Base-by-base conservation (phyloP, 202 grass and related monocot species). In the Panicum virgatum region DNA sequence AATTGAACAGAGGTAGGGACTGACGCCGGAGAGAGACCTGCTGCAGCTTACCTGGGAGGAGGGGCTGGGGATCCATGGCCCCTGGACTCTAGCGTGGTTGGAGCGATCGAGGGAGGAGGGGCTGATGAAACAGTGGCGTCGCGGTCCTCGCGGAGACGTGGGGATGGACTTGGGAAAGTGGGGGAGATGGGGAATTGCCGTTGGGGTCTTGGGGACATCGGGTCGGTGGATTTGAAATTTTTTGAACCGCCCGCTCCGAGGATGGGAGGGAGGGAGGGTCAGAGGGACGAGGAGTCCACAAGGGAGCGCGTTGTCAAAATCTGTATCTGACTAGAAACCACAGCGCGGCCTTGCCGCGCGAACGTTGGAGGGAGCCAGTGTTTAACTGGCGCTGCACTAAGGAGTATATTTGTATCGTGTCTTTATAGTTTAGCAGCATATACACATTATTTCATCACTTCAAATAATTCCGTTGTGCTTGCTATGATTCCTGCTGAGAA, bases 21-120 rank as follows among this genome's bases (percentile, higher is more conserved):
- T 62, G 56, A 76, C 37, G 27, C 66, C 18, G 72, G 70, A 64
- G 37, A 8, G 58, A 32, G 51, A 25, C 48, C 7, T 15, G n/a
- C n/a, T n/a, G 27, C 14, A 1, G 18, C 37, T 88, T 80, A 93
- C 91, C 91, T 62, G 84, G 81, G 79, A 82, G 85, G 15, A 73
- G 81, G 15, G 91, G 88, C 15, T 93, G 87, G 46, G 63, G 84
- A 85, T 93, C 91, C 91, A 93, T 93, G 47, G 81, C 40, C 2
- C 72, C 48, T 2, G 26, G 46, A 14, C 7, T 3, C 12, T 4
- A 3, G 22, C 40, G 34, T 18, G 38, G 2, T 9, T 8, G 27
- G 50, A 52, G 38, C 27, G 22, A 62, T 52, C 25, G 65, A 88
- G 72, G 54, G 56, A 14, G 62, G 64, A 46, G 14, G 20, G 9